Evolutionary conservation across 2,329 filamentous ascomycete genomes (phyloP), one percentile per base, ranked within the genome.

Genomic region (Cytospora piceicola): DNA sequence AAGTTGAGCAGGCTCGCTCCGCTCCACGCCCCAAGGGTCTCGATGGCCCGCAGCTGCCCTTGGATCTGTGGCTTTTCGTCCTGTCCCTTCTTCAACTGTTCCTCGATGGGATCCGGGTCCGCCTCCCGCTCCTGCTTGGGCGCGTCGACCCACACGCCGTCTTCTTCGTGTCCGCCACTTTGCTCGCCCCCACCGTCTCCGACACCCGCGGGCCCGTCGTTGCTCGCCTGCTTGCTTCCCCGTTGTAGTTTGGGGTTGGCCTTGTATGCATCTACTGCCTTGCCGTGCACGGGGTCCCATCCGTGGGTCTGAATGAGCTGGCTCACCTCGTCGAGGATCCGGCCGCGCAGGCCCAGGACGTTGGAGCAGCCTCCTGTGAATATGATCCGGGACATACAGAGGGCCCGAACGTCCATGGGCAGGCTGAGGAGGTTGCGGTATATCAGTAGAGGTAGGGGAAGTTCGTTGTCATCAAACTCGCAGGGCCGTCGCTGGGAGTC

Each of bases 381-480:
- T 20, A 97, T 82, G 55, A 98, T 91, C 49, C 94, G 90, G 1
- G 93, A 89, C 88, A 97, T 95, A 76, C 94, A 97, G 5, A 90
- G 79, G 0, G 91, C 89, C 29, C 95, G 88, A 4, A 94, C 88
- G 76, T 99, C 95, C 4, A 94, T 79, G 0, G 93, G 91, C 1
- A 97, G 81, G 9, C 87, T 83, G 1, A 96, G 81, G 1, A 99
- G 83, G 46, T 88, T 85, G 61, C 86, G 85, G 77, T 96, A 96
- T 3, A 96, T 81, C 11, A 98, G 83, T 15, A 88, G 75, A 60
- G 91, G 92, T 1, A 98, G 73, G 0, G 94, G 89, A 22, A 91
- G 83, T 69, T 98, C 94, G 71, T 99, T 84, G 72, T 98, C 94
- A 73, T 99, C 95, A 68, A 93, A 88, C 49, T 88, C 87, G 22